These are phyloP conservation scores for Umbelopsis vinacea DNA, from an alignment of 192 early-diverging fungal species.

Conservation along the genomic window DNA sequence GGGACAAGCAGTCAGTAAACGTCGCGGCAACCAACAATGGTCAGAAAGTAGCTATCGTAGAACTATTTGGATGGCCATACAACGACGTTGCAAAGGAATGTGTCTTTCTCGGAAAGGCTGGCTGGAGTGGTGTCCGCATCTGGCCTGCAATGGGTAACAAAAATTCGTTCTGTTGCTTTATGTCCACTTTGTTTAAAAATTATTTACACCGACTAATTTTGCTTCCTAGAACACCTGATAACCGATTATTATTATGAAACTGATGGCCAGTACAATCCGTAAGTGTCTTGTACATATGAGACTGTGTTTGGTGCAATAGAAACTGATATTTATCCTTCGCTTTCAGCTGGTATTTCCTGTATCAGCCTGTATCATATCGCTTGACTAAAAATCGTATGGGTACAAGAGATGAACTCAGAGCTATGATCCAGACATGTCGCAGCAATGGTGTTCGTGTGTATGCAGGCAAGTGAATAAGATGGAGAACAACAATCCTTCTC, in stretches of 20 bases:
- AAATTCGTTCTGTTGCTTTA: neutral
- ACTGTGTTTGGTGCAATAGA: neutral
- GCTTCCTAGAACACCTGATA: neutral
- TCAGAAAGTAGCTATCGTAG: neutral
- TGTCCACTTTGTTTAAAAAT: no score
- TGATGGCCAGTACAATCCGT: constrained; percentile 5
- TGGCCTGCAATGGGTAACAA: neutral
- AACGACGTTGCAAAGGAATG: constrained; percentile 2
- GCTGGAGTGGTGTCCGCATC: constrained; percentile 5
- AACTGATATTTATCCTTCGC: neutral
- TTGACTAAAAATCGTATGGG: constrained; percentile 4
- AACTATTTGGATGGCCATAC: constrained; percentile 16
- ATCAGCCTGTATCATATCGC: neutral
- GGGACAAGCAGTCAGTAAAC: neutral
- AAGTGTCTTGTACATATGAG: neutral
- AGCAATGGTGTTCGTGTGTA: constrained; percentile 2
- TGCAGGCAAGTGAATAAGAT: neutral
- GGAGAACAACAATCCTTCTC: no score
- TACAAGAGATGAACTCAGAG: neutral
- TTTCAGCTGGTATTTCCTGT: neutral
- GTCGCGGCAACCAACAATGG: constrained; percentile 6
- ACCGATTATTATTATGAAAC: constrained; percentile 13
- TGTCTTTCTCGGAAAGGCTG: neutral
- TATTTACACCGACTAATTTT: no score
- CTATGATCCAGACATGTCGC: neutral